Evolutionary conservation across 1,139 yeast genomes (phyloP).

Genomic region (Torulaspora pretoriensis): DNA sequence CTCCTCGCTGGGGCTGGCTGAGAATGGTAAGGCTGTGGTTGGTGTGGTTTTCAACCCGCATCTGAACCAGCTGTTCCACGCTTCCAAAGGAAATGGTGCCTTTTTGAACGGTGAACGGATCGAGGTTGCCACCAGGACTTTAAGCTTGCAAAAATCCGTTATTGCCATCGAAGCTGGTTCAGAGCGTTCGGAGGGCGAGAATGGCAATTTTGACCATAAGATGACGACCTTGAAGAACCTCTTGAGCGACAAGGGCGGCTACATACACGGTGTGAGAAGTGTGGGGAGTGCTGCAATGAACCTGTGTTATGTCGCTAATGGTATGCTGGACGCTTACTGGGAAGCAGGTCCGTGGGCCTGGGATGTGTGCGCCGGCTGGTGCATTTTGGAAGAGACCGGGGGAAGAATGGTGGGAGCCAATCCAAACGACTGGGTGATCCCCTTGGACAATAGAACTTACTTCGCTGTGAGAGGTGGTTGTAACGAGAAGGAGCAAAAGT

Average conservation of each 20-base stretch:
- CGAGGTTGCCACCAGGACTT: conserved; percentile 30
- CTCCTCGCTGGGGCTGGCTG: conserved; percentile 52
- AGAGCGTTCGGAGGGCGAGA: conserved; percentile 45
- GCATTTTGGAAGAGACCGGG: conserved; percentile 53
- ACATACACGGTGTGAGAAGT: conserved; percentile 53
- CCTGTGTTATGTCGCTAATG: conserved; percentile 51
- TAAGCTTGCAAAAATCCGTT: conserved; percentile 47
- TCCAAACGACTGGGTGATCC: conserved; percentile 44
- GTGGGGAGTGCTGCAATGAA: conserved; percentile 60
- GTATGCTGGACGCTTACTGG: conserved; percentile 55
- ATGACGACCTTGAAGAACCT: conserved; percentile 44
- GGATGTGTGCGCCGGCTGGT: conserved; percentile 66
- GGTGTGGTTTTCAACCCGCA: conserved; percentile 61
- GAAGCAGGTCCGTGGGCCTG: conserved; percentile 62
- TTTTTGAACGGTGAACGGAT: conserved; percentile 41
- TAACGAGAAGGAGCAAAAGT: conserved; percentile 39
- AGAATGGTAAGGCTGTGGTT: conserved; percentile 46
- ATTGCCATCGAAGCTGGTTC: conserved; percentile 56
- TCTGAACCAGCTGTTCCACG: conserved; percentile 47
- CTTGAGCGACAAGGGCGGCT: conserved; percentile 45
- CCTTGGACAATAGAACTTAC: conserved; percentile 47
- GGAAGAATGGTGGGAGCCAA: conserved; percentile 52
- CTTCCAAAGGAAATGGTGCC: conserved; percentile 51
- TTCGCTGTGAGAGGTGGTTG: conserved; percentile 52
- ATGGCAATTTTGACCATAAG: conserved; percentile 46